Base-by-base conservation (phyloP, 257 asterid genomes). In the Primulina tabacum region DNA sequence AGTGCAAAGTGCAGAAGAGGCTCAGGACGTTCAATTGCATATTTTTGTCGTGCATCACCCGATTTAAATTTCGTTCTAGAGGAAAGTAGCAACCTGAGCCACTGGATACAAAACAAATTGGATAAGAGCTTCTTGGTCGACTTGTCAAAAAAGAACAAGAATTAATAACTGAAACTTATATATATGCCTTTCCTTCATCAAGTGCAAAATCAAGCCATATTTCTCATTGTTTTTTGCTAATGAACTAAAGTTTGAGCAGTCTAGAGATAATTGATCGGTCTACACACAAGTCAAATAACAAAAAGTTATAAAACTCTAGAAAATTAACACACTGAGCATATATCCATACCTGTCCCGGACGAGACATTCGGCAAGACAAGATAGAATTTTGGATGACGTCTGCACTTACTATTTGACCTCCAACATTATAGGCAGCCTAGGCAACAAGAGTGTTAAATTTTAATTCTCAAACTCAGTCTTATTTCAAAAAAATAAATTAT, bases 371-470 rank as follows among this genome's bases (percentile, higher is more conserved):
- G 69, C 93, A 87, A 57, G 88, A 81, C 75, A 87, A 74, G 62
- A 87, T 84, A 7, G 81, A 77, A 34, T 73, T 87, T 33, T 84
- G 90, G 83, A 87, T 85, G 72, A 69, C 68, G 68, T 83, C 88
- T 10, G 93, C 88, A 76, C 90, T 87, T 52, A 87, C 72, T 37
- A 84, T 53, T 35, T 78, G 86, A 24, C 93, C 93, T 67, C 93
- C 88, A 68, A 87, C 71, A 43, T 81, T 87, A 71, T 87, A 87
- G 64, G 93, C 87, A 74, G 93, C 90, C 90, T 87, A 75, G 32
- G 50, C 24, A 34, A 69, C 38, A 69, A 28, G 63, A 18, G 61
- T 28, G 62, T 71, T 64, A 57, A 56, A 35, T 17, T 2, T 17
- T 60, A 58, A 57, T 34, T 16, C 76, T 28, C 17, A 35, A 34